A percentile compares a stretch with the other conserved stretches of the same genome.
phyloP scores from a whole-genome alignment of 441 rosid genomes.

The Gossypium trilobum region DNA sequence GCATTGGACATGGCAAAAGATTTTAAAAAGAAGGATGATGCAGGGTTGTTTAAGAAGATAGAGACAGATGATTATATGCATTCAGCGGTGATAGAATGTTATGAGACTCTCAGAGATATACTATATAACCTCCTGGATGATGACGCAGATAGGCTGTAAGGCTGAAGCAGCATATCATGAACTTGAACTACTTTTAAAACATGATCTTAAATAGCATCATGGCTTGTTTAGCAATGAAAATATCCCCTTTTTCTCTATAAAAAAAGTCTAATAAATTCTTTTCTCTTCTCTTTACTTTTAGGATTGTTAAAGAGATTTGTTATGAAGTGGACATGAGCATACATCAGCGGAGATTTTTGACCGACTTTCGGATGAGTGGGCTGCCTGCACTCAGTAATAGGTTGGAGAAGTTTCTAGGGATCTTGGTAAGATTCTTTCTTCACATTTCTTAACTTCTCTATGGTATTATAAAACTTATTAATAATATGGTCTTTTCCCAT shows the following conservation, averaged over 20 bases:
- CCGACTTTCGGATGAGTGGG: slow-evolving; percentile 55
- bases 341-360: slow-evolving; percentile 41
- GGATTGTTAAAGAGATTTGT: slow-evolving; percentile 50
- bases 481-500: background rate
- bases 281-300: slow-evolving; percentile 21
- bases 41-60: slow-evolving; percentile 71
- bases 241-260: slow-evolving; percentile 12
- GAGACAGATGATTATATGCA: slow-evolving; percentile 59
- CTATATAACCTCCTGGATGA: slow-evolving; percentile 59
- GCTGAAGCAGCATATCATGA: background rate
- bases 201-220: background rate
- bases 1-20: slow-evolving; percentile 98
- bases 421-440: slow-evolving; percentile 49
- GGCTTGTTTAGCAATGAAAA: background rate
- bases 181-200: slow-evolving; percentile 5
- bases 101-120: slow-evolving; percentile 61
- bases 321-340: slow-evolving; percentile 44
- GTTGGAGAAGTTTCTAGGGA: slow-evolving; percentile 64
- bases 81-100: slow-evolving; percentile 74
- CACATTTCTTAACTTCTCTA: background rate
- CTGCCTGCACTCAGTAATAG: slow-evolving; percentile 71
- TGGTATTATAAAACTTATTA: background rate
- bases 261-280: slow-evolving; percentile 16
- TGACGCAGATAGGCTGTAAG: slow-evolving; percentile 60
- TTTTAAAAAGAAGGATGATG: slow-evolving; percentile 67